Base-by-base conservation (phyloP, 495 filamentous ascomycete species). In the Aspergillus sparsus region DNA sequence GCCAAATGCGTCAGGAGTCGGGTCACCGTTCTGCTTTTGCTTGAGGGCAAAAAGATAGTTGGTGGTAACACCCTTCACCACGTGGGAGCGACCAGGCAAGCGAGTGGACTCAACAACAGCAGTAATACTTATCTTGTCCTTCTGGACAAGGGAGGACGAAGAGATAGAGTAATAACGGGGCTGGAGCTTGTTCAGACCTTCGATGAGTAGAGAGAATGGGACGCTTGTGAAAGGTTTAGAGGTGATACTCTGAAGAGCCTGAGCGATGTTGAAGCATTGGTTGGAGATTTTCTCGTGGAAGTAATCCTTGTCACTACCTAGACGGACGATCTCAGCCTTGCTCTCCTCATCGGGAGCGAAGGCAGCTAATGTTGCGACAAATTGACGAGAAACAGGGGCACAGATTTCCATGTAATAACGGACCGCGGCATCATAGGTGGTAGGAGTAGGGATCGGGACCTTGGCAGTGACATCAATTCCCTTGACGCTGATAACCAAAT, bases 101-200 rank as follows among this genome's bases (percentile, higher is more conserved):
- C 82, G 74, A 62, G 90, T 79, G 41, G 87, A 88, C 74, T 97
- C 95, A 58, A 99, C 94, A 37, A 98, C 90, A 57, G 93, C 93
- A 4, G 94, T 99, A 64, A 99, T 88, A 61, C 94, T 89, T 62
- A 98, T 90, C 77, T 90, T 88, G 71, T 95, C 87, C 74, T 94
- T 93, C 61, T 99, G 93, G 41, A 96, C 94, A 9, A 91, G 73
- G 21, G 94, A 97, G 0, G 93, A 97, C 0, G 95, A 98, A 21
- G 94, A 99, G 73, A 99, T 99, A 27, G 95, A 98, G 80, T 99
- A 99, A 81, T 98, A 99, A 33, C 94, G 91, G 8, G 95, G 93
- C 70, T 98, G 94, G 47, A 99, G 85, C 79, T 96, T 97, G 76
- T 89, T 89, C 55, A 98, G 73, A 62, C 92, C 89, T 79, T 99